Base-by-base conservation (phyloP, 139 green algal genomes). In the Coelastrella sp. region DNA sequence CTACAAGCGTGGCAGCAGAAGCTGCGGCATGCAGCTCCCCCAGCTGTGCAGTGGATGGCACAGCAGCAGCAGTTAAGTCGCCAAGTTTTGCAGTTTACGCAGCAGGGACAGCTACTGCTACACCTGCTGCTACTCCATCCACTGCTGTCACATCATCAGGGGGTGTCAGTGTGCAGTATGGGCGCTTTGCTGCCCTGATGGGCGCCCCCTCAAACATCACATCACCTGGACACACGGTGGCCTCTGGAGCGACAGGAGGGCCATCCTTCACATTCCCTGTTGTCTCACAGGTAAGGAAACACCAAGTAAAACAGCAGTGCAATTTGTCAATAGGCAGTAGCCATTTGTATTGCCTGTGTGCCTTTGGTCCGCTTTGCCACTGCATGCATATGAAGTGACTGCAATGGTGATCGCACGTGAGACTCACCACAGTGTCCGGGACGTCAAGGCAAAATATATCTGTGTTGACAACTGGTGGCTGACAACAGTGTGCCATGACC, bases 151-250 rank as follows among this genome's bases (percentile, higher is more conserved):
- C 82, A 58, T 49, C 82, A 72, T 0, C 27, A 63, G 63, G 59
- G 10, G 82, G 59, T 68, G 72, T 90, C 6, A 90, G 49, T 49
- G 59, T 90, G 58, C 14, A 61, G 6, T 90, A 68, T 61, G 85
- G 85, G 24, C 58, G 73, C 14, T 90, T 90, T 90, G 85, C 85
- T 6, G 73, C 73, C 0, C 59, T 90, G 57, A 90, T 90, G 85
- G 73, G 59, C 35, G 84, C 84, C 6, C 70, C 70, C 8, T 89
- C 72, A 19, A 83, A 56, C 57, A 20, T 88, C 7, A 49, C 49
- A 27, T 25, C 49, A 11, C 10, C 68, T 58, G 74, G 68, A 9
- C 68, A n/a, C 35, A 49, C 35, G 3, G 35, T 49, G 35, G 20
- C 19, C 9, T 59, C 66, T 73, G 84, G 70, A 8, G 57, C 49